Evolutionary conservation across 768 basidiomycete genomes (phyloP).

Genomic region (Coprinopsis marcescibilis): DNA sequence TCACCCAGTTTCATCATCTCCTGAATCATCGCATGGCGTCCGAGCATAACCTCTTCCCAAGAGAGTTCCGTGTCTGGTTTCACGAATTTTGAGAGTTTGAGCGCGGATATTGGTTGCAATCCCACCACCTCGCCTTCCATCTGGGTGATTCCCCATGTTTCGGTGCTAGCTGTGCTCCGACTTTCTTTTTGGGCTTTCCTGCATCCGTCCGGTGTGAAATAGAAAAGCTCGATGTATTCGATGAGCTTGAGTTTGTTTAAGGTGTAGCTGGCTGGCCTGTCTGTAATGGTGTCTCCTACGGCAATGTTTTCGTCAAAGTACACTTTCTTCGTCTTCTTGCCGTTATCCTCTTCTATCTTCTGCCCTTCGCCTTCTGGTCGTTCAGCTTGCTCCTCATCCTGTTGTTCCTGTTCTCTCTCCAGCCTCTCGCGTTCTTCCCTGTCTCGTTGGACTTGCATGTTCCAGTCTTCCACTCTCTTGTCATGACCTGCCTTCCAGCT

Average conservation of each 20-base stretch:
- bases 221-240: not conserved
- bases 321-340: not conserved
- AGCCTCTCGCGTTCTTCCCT: not conserved
- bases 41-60: not conserved
- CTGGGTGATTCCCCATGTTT: not conserved
- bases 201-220: not conserved
- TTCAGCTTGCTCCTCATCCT: not conserved
- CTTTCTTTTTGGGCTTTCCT: not conserved
- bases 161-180: not conserved
- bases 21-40: not conserved
- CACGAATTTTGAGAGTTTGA: not conserved
- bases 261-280: not conserved
- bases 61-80: not conserved
- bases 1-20: not conserved
- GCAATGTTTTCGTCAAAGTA: not conserved
- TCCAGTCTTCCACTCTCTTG: not conserved
- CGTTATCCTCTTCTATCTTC: not conserved
- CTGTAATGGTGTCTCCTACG: not conserved
- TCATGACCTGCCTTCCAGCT: not conserved
- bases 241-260: not conserved
- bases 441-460: not conserved
- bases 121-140: not conserved
- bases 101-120: not conserved
- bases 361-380: not conserved
- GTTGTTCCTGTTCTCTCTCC: not conserved